Base-by-base conservation (phyloP, 2,329 filamentous ascomycete species). In the Aspergillus calidoustus region DNA sequence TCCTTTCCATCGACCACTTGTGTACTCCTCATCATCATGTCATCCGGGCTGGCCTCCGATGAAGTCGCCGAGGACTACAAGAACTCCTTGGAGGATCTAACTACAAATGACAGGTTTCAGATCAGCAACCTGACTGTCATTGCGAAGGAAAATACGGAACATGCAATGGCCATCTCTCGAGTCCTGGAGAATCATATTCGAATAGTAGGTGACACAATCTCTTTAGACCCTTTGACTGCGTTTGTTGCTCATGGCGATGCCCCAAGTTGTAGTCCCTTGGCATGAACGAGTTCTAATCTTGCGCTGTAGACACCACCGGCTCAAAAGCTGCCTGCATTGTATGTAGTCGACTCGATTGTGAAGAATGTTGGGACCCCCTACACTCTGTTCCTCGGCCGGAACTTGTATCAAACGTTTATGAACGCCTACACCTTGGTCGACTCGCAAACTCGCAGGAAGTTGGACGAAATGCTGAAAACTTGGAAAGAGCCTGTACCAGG, bases 361-460 rank as follows among this genome's bases (percentile, higher is more conserved):
- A 99, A 99, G 80, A 98, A 99, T 82, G 93, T 99, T 64, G 95
- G 95, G 64, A 97, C 94, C 0, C 95, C 95, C 7, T 99, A 99
- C 78, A 98, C 94, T 0, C 84, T 98, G 13, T 98, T 97, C 77
- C 91, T 99, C 67, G 92, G 93, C 56, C 89, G 92, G 46, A 94
- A 94, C 72, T 86, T 99, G 44, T 98, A 94, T 79, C 87, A 89
- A 69, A 98, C 92, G 4, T 99, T 97, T 75, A 97, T 98, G 93
- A 92, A 96, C 71, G 91, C 95, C 43, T 99, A 98, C 75, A 91
- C 91, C 3, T 86, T 96, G 63, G 93, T 98, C 65, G 93, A 97
- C 71, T 86, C 86, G 65, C 84, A 85, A 63, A 93, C 93, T 23
- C 88, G 95, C 66, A 89, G 89, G 68, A 96, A 96, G 77, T 91